Percentiles rank a stretch among this genome's conserved stretches.
These are phyloP conservation scores for Acanthamoeba divionensis DNA, from an alignment of 208 protist genomes.

Conservation along the genomic window DNA sequence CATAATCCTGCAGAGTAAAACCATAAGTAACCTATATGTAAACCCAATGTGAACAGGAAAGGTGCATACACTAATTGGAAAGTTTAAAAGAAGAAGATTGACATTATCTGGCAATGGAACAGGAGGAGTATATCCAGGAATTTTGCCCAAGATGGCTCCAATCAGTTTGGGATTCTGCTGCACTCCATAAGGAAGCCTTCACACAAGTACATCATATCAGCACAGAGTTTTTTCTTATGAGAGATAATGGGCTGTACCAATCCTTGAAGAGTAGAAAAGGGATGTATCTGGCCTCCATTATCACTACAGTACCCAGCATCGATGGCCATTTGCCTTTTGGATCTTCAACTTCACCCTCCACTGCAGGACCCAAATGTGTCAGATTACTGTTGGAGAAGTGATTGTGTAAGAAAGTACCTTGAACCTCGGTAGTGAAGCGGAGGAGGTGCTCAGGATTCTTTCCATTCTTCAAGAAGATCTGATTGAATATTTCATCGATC, in stretches of 20 bases:
- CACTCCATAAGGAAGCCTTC: neutral
- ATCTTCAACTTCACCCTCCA: conserved; percentile 81
- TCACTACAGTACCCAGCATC: conserved; percentile 86
- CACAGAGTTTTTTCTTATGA: neutral
- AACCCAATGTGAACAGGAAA: neutral
- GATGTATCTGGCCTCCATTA: conserved; percentile 81
- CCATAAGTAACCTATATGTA: neutral
- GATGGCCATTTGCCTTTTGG: conserved; percentile 89
- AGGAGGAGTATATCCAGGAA: neutral
- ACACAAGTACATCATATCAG: neutral
- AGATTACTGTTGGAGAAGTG: too few relatives aligned
- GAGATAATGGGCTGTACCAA: too few relatives aligned
- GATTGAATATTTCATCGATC: neutral
- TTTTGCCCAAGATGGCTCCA: neutral
- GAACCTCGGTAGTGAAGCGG: neutral
- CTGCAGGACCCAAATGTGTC: too few relatives aligned
- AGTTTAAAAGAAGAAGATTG: neutral
- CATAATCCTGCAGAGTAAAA: neutral
- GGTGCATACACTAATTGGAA: neutral
- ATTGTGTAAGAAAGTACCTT: neutral
- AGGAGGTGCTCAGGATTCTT: neutral
- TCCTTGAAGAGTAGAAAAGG: conserved; percentile 53
- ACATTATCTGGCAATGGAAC: neutral
- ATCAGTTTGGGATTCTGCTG: conserved; percentile 7
- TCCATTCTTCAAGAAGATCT: neutral